These are phyloP conservation scores for Diplodia mutila DNA, from an alignment of 2,329 filamentous ascomycete species.

Conservation along the genomic window DNA sequence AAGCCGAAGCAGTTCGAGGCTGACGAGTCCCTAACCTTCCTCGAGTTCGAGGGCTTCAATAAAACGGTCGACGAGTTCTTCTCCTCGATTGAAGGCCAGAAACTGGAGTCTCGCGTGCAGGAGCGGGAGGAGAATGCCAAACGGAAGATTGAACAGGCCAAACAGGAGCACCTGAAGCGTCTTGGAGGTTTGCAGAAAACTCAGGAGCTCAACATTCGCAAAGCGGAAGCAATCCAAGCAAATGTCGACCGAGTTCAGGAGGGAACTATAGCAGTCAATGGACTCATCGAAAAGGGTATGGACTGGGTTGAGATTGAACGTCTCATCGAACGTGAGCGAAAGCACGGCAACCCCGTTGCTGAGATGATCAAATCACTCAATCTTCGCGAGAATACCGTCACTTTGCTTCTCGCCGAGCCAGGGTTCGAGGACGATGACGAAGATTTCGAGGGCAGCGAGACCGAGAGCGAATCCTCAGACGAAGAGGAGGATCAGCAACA, in stretches of 20 bases:
- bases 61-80: conserved; percentile 96
- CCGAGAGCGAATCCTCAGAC: conserved; percentile 39
- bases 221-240: conserved; percentile 86
- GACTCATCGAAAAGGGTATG: conserved; percentile 90
- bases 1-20: conserved; percentile 76
- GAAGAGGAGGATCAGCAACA: conserved; percentile 50
- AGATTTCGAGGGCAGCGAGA: conserved; percentile 64
- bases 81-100: conserved; percentile 93
- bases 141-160: conserved; percentile 82
- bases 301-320: conserved; percentile 93
- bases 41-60: conserved; percentile 86
- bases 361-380: conserved; percentile 84
- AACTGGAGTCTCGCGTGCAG: conserved; percentile 77
- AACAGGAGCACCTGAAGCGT: conserved; percentile 79
- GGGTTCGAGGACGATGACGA: conserved; percentile 66
- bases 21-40: conserved; percentile 66
- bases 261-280: conserved; percentile 89
- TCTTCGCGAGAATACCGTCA: conserved; percentile 86
- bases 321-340: conserved; percentile 85
- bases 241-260: conserved; percentile 92
- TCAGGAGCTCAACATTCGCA: conserved; percentile 81
- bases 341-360: conserved; percentile 79
- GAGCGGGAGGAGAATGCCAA: conserved; percentile 83
- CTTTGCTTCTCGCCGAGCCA: conserved; percentile 74
- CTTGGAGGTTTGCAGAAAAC: conserved; percentile 81